These are phyloP conservation scores for Zygoascus tannicola DNA, from an alignment of 805 yeast genomes.

Conservation along the genomic window DNA sequence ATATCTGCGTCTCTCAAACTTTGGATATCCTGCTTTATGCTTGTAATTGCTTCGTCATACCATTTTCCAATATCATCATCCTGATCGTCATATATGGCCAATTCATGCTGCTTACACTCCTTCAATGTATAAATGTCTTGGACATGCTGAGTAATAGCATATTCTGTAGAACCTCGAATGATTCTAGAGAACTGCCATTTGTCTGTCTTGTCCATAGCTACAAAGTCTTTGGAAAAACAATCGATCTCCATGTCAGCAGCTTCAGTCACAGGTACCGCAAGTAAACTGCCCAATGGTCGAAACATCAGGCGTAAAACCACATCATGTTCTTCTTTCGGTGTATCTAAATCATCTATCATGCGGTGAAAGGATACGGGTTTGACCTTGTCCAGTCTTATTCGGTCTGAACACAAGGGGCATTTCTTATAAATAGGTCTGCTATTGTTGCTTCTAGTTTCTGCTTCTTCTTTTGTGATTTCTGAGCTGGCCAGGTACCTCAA, in stretches of 20 bases:
- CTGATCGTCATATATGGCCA: constrained; percentile 38
- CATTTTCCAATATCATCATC: constrained; percentile 43
- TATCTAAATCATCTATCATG: constrained; percentile 43
- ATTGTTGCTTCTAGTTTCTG: constrained; percentile 6
- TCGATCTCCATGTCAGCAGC: neutral
- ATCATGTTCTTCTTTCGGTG: constrained; percentile 48
- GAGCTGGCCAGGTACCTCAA: constrained; percentile 34
- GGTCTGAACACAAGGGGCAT: constrained; percentile 73
- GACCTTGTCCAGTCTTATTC: constrained; percentile 44
- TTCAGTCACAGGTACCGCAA: constrained; percentile 16
- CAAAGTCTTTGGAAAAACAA: constrained; percentile 1
- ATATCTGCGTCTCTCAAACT: neutral
- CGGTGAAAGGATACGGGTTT: constrained; percentile 51
- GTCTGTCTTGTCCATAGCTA: constrained; percentile 3
- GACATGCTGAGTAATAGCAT: constrained; percentile 45
- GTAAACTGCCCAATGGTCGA: constrained; percentile 22
- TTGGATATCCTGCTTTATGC: constrained; percentile 33
- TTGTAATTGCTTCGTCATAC: constrained; percentile 44
- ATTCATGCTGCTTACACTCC: constrained; percentile 46
- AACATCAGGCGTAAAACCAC: constrained; percentile 59
- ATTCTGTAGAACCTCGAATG: constrained; percentile 53
- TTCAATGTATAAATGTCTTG: constrained; percentile 49
- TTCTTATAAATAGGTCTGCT: constrained; percentile 45
- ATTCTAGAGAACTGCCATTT: constrained; percentile 48
- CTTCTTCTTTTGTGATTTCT: constrained; percentile 31